phyloP scores from a whole-genome alignment of 2,329 filamentous ascomycete genomes.

The Emmonsiellopsis sp. region DNA sequence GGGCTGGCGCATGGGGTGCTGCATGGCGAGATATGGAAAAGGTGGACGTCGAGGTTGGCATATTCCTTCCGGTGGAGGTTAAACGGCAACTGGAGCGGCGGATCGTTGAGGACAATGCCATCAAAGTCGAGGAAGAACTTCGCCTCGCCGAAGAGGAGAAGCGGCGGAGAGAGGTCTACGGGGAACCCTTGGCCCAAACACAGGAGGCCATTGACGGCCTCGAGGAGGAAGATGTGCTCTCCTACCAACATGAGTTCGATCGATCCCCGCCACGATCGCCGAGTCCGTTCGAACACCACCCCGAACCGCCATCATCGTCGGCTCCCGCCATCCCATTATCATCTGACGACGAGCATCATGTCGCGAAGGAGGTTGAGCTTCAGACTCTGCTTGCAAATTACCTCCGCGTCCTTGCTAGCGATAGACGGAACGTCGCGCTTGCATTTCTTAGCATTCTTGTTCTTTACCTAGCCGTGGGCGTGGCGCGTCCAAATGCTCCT shows the following conservation, averaged over 20 bases:
- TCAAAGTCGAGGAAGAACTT: conserved; percentile 14
- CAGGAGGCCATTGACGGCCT: conserved; percentile 17
- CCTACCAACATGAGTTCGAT: neutral
- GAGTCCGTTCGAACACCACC: conserved; percentile 3
- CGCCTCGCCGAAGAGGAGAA: conserved; percentile 12
- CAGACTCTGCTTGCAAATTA: conserved; percentile 46
- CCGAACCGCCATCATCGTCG: neutral
- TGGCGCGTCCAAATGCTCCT: neutral
- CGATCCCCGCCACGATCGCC: neutral
- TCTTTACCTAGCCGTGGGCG: conserved; percentile 28
- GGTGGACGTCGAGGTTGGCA: conserved; percentile 87
- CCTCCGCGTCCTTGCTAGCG: conserved; percentile 41
- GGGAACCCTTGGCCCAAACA: conserved; percentile 8
- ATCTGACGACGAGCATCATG: neutral
- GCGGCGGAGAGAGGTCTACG: conserved; percentile 13
- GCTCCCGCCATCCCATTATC: neutral
- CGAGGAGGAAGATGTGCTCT: conserved; percentile 3
- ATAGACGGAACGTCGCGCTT: conserved; percentile 46
- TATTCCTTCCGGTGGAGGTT: conserved; percentile 50
- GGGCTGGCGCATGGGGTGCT: conserved; percentile 80
- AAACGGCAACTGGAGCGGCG: conserved; percentile 41
- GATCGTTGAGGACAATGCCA: conserved; percentile 33
- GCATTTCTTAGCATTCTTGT: conserved; percentile 37
- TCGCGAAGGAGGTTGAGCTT: conserved; percentile 35
- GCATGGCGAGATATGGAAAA: conserved; percentile 98